A percentile compares a stretch with the other conserved stretches of the same genome.
Conservation (phyloP, 2,329 filamentous ascomycete species). For the Penicillium capsulatum region DNA sequence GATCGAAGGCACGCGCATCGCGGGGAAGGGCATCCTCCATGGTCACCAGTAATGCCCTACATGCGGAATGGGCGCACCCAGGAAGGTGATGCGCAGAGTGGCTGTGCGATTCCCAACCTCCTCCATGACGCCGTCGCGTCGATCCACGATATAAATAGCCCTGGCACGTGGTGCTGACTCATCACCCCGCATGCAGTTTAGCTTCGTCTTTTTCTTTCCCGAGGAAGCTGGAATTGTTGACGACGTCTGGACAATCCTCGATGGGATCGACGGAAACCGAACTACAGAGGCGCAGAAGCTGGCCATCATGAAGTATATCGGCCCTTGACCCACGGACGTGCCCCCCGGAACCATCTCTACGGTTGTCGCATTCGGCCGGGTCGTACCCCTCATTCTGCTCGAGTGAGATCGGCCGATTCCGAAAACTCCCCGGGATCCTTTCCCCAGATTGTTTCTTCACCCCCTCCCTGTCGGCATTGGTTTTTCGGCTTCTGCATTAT, state of each 20-base stretch:
- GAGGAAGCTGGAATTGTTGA: too few species aligned
- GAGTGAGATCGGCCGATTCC: constrained; percentile 23
- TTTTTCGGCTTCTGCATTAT: constrained; percentile 25
- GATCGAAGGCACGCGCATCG: constrained; percentile 15
- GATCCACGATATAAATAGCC: constrained; percentile 19
- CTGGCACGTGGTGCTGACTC: constrained; percentile 16
- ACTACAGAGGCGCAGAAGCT: too few species aligned
- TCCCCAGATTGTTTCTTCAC: constrained; percentile 10
- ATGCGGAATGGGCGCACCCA: constrained; percentile 11
- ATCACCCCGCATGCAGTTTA: constrained; percentile 12
- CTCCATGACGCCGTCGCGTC: constrained; percentile 11
- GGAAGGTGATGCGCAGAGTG: constrained; percentile 9
- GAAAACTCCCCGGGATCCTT: constrained; percentile 18
- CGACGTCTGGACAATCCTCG: too few species aligned
- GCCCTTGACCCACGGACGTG: too few species aligned
- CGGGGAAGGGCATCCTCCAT: constrained; percentile 22
- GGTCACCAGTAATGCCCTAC: constrained; percentile 18
- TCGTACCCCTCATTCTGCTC: constrained; percentile 22
- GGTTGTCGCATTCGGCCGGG: too few species aligned
- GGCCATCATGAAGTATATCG: too few species aligned
- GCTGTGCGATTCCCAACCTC: constrained; percentile 20
- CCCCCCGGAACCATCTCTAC: too few species aligned
- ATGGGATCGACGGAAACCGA: too few species aligned
- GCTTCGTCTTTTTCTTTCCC: constrained; percentile 1
- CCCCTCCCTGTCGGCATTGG: constrained; percentile 5